These are phyloP conservation scores for Sequoia sempervirens DNA, from an alignment of 75 land plant genomes.

Conservation along the genomic window DNA sequence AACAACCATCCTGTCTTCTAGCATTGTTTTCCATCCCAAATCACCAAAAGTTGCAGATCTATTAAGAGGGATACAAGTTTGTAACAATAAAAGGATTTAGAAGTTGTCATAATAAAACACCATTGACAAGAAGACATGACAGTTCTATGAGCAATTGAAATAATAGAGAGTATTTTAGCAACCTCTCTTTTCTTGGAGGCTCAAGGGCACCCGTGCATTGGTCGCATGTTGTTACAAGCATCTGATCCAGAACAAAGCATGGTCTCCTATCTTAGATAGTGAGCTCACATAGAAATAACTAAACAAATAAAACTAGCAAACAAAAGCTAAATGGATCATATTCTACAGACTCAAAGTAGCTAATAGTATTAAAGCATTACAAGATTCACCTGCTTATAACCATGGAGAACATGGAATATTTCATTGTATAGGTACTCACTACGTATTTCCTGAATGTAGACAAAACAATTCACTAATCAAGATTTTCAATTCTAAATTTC, in stretches of 20 bases:
- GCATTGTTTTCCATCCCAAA: too few species aligned
- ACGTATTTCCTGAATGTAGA: conserved; percentile 69
- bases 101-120: too few species aligned
- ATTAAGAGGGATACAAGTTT: too few species aligned
- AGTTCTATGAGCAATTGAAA: too few species aligned
- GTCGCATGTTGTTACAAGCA: conserved; percentile 86
- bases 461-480: not conserved
- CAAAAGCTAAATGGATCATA: not conserved
- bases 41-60: too few species aligned
- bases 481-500: not conserved
- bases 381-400: conserved; percentile 80
- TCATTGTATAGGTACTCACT: conserved; percentile 80
- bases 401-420: conserved; percentile 79
- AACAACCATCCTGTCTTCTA: too few species aligned
- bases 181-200: conserved; percentile 55
- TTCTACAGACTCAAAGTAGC: not conserved
- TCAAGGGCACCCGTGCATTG: conserved; percentile 71
- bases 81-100: too few species aligned
- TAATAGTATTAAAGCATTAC: not conserved
- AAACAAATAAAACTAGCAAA: not conserved
- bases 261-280: not conserved
- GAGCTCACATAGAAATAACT: not conserved
- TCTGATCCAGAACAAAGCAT: conserved; percentile 37
- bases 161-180: conserved; percentile 67
- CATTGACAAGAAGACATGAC: too few species aligned